These are phyloP conservation scores for Vaccinium vitisidaea DNA, from an alignment of 148 eudicot genomes.

Conservation along the genomic window DNA sequence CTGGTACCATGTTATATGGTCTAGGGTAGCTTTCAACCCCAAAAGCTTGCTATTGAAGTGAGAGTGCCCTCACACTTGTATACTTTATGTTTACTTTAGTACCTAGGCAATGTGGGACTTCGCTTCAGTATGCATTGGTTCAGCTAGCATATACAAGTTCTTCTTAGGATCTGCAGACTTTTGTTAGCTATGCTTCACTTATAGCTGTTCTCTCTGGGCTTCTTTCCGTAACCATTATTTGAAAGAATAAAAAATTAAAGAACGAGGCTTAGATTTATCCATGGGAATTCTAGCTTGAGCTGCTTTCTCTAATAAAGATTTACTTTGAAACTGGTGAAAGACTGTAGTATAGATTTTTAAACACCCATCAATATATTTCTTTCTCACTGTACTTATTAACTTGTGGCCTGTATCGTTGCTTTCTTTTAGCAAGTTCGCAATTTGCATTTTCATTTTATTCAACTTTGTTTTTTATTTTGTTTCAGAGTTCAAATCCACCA, in stretches of 20 bases:
- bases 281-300: neutral
- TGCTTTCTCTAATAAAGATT: neutral
- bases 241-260: neutral
- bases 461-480: slow-evolving; percentile 10
- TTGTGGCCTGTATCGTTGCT: neutral
- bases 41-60: too few relatives aligned
- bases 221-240: neutral
- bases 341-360: neutral
- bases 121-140: neutral
- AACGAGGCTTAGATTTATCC: neutral
- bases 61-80: too few relatives aligned
- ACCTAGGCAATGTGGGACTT: too few relatives aligned
- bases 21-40: too few relatives aligned
- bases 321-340: neutral
- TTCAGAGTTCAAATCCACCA: slow-evolving; percentile 96
- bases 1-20: too few relatives aligned
- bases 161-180: neutral
- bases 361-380: slow-evolving; percentile 2
- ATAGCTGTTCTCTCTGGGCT: neutral
- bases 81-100: too few relatives aligned
- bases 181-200: neutral
- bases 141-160: slow-evolving; percentile 6
- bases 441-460: slow-evolving; percentile 19
- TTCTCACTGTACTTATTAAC: neutral
- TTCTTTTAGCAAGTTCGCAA: neutral